These are phyloP conservation scores for Saccharomyces hybrid DNA, from an alignment of 1,139 yeast species.

Conservation along the genomic window DNA sequence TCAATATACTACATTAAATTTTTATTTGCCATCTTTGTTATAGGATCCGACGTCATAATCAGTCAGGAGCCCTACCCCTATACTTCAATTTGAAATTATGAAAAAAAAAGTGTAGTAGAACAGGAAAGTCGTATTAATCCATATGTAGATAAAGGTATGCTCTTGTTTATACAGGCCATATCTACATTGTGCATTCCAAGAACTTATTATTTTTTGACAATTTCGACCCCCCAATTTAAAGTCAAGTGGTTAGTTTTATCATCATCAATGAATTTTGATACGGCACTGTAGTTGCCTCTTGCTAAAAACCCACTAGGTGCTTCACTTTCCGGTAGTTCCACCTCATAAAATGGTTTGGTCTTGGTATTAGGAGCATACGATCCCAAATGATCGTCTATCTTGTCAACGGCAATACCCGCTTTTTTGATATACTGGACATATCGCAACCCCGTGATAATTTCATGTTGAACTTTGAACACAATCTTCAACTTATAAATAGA, in stretches of 20 bases:
- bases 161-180: neutral
- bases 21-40: neutral
- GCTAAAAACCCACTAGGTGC: conserved; percentile 90
- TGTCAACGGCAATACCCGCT: conserved; percentile 81
- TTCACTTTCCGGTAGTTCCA: conserved; percentile 72
- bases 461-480: conserved; percentile 82
- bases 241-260: conserved; percentile 69
- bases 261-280: conserved; percentile 80
- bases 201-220: conserved; percentile 36
- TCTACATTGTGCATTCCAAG: neutral
- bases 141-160: neutral
- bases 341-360: conserved; percentile 75
- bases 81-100: neutral
- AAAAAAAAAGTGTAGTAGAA: neutral
- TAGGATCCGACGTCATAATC: neutral
- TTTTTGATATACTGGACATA: conserved; percentile 81
- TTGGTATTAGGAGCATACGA: conserved; percentile 86
- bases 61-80: neutral
- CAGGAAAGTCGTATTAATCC: neutral
- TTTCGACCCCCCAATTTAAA: conserved; percentile 82
- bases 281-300: conserved; percentile 77
- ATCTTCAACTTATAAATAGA: conserved; percentile 66
- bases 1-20: neutral
- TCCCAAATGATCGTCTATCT: conserved; percentile 81
- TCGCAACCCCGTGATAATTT: conserved; percentile 82